Evolutionary conservation across 495 filamentous ascomycete species (phyloP), one percentile per base, ranked within the genome.

Genomic region (Sporormia fimetaria): DNA sequence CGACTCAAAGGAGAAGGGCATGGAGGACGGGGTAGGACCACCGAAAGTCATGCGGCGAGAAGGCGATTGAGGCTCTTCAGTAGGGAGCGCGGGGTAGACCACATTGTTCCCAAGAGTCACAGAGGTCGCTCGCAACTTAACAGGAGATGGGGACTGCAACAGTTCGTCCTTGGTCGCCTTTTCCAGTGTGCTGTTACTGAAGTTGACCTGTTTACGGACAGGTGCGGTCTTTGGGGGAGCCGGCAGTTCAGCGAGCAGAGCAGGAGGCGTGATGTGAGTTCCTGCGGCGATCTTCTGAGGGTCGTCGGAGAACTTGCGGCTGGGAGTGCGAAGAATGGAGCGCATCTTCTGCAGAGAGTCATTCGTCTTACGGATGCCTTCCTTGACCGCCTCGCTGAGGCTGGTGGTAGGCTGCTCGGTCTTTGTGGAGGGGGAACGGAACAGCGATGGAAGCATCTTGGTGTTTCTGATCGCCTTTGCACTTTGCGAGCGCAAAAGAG

Each of bases 401-500:
- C 40, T 42, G 25, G 52, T 49, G 2, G 45, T 36, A 11, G 45
- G 38, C 24, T 42, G 44, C 9, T 45, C 28, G 6, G 33, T 18
- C 24, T 21, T 34, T 9, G 33, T 23, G 11, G 52, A 48, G 6
- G 67, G 60, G n/a, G 73, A 72, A 11, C 62, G 57, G 4, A 61
- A 58, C 28, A 75, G 40, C 0, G 70, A 71, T 8, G 76, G 74
- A 21, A 78, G 68, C 64, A 69, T 41, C 6, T 30, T 64, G 3
- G 65, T 64, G 6, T 63, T 69, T 37, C 68, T 74, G 15, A 60
- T 50, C 9, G 67, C 57, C 61, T 80, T 87, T 33, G 70, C 56
- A 51, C 69, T 83, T 37, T 62, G 56, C 25, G 68, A 58, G 15
- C 84, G 80, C 16, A 79, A 75, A 28, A 82, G 54, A 0, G 83